Percentiles rank a stretch among this genome's conserved stretches.
Conservation (phyloP, 495 filamentous ascomycete species). For the Cenococcum geophilum region DNA sequence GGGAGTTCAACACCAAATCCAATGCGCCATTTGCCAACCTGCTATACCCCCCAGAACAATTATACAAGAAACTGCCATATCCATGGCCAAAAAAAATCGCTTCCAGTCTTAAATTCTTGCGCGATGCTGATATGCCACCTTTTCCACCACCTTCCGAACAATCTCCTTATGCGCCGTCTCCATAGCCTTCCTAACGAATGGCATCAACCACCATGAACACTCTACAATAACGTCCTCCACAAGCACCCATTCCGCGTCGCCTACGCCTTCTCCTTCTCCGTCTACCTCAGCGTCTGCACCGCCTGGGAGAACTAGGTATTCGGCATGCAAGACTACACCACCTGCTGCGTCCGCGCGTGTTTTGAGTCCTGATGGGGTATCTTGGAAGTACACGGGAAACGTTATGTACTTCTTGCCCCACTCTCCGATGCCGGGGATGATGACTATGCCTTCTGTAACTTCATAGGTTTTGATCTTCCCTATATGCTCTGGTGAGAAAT, state of each 20-base stretch:
- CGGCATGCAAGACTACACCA: conserved; percentile 19
- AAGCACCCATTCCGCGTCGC: conserved; percentile 22
- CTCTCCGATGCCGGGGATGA: conserved; percentile 25
- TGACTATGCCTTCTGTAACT: conserved; percentile 17
- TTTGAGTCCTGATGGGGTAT: conserved; percentile 19
- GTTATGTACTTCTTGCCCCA: conserved; percentile 23
- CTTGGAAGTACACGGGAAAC: conserved; percentile 22
- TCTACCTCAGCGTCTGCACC: conserved; percentile 17
- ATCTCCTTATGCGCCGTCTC: conserved; percentile 24
- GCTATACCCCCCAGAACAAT: background rate
- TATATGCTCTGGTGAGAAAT: conserved; percentile 20
- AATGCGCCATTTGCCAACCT: too few species aligned
- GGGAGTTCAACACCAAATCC: background rate
- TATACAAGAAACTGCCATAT: background rate
- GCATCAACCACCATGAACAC: conserved; percentile 27
- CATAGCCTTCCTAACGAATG: conserved; percentile 23
- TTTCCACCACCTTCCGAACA: conserved; percentile 24
- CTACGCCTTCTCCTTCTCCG: conserved; percentile 25
- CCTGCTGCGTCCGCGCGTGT: conserved; percentile 21
- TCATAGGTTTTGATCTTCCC: conserved; percentile 16
- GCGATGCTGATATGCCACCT: conserved; percentile 7
- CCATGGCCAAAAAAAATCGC: background rate
- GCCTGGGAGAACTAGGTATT: conserved; percentile 19
- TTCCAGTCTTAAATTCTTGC: background rate
- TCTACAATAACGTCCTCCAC: conserved; percentile 28